Evolutionary conservation across 2,329 filamentous ascomycete species (phyloP), one percentile per base, ranked within the genome.

Genomic region (Didymella pinodella): DNA sequence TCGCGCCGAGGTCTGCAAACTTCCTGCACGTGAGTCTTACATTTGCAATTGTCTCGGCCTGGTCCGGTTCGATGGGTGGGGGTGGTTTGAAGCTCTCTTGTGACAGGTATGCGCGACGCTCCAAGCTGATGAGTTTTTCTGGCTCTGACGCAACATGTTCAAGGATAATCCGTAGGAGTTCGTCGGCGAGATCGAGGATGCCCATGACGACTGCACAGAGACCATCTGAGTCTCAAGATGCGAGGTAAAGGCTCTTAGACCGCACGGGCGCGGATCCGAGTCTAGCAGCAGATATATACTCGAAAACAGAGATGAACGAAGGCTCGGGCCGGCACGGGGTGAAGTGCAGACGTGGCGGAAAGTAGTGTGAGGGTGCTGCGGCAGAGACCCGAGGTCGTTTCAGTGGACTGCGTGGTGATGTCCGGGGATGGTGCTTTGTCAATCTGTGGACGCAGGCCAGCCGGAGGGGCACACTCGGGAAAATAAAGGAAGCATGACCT

Each of bases 91-190:
- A 82, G 74, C 80, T 82, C 68, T 84, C 83, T 57, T 81, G 80
- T 25, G 83, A 84, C 31, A 84, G 75, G 66, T 82, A 84, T 58
- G 78, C 79, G 62, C 81, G 77, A 53, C 81, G 78, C 62, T 83
- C 82, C 51, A 83, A 78, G 34, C 77, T 80, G 55, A 83, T 78
- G 29, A 81, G 77, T 67, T 81, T 82, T 46, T 83, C 80, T 32
- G 81, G 78, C 61, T 84, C 81, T n/a, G 80, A 78, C 54, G 81
- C 80, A 64, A 85, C 79, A 64, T 82, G 76, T 66, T 83, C 81
- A 64, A 85, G 76, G 26, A 85, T 82, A 55, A 79, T 78, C 57
- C 79, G 77, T 48, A 84, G 75, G 50, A 85, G 75, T 68, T 84
- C 82, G 65, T 82, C 82, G 60, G 81, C 81, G 51, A 83, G 75